phyloP scores from a whole-genome alignment of 2,329 filamentous ascomycete genomes.

The Colletotrichum destructivum region DNA sequence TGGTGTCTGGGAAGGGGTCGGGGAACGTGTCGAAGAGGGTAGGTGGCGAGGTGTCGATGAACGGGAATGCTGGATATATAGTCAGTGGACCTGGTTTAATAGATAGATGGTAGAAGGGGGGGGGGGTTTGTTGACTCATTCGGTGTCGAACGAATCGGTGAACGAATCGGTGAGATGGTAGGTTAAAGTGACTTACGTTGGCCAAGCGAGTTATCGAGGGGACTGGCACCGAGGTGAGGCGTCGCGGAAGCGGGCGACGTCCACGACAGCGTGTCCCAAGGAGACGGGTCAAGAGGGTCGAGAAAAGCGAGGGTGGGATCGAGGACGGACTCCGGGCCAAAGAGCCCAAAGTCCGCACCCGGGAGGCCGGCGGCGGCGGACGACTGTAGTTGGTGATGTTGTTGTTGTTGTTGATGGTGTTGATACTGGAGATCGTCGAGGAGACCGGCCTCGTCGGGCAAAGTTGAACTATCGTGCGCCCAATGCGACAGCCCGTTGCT shows the following conservation, averaged over 20 bases:
- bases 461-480: conserved; percentile 31
- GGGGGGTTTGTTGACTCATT: conserved; percentile 12
- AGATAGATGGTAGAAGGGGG: too few relatives aligned
- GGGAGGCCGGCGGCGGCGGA: conserved; percentile 30
- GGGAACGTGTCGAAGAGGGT: conserved; percentile 39
- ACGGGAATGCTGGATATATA: conserved; percentile 34
- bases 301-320: conserved; percentile 33
- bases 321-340: conserved; percentile 31
- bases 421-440: conserved; percentile 19
- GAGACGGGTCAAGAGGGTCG: conserved; percentile 30
- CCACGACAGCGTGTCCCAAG: conserved; percentile 38
- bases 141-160: too few relatives aligned
- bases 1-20: background rate
- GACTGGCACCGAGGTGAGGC: conserved; percentile 33
- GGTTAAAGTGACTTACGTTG: conserved; percentile 19
- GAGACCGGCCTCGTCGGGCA: conserved; percentile 33
- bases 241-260: conserved; percentile 30
- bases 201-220: conserved; percentile 34
- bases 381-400: conserved; percentile 18
- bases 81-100: background rate
- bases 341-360: conserved; percentile 35
- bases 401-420: conserved; percentile 1
- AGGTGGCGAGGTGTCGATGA: conserved; percentile 33
- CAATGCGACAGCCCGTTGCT: conserved; percentile 23
- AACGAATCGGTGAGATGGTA: too few relatives aligned